Evolutionary conservation across 805 yeast species (phyloP).

Genomic region (Zygotorulaspora chibaensis): DNA sequence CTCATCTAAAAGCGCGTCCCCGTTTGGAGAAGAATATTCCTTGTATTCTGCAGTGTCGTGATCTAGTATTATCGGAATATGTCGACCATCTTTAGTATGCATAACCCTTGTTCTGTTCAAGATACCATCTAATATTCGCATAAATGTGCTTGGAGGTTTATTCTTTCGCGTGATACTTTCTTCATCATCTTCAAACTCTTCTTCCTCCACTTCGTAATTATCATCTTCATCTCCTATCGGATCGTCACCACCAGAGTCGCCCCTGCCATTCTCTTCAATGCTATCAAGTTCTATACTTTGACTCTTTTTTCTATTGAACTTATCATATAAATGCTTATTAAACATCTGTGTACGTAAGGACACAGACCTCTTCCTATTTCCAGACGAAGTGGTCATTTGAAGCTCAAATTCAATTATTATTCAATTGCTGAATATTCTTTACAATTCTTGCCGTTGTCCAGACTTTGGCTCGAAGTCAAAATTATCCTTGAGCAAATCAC

Average conservation of each 20-base stretch:
- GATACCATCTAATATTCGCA: conserved; percentile 26
- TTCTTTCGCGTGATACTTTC: conserved; percentile 1
- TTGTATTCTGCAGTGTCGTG: conserved; percentile 29
- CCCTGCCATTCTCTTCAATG: conserved; percentile 8
- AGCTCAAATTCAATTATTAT: background rate
- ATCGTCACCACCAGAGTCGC: conserved; percentile 7
- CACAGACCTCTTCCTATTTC: conserved; percentile 27
- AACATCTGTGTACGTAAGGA: conserved; percentile 35
- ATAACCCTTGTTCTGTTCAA: conserved; percentile 46
- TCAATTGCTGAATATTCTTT: background rate
- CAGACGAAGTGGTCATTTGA: conserved; percentile 8
- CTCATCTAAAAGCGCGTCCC: conserved; percentile 56
- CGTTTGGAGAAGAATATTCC: conserved; percentile 15
- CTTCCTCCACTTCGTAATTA: conserved; percentile 9
- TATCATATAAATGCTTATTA: conserved; percentile 31
- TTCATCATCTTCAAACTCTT: conserved; percentile 7
- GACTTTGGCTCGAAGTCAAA: background rate
- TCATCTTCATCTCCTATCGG: conserved; percentile 1
- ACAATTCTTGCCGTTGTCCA: background rate
- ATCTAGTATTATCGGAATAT: conserved; percentile 59
- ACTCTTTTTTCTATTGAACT: conserved; percentile 16
- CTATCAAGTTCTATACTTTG: conserved; percentile 18
- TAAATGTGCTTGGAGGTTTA: conserved; percentile 7
- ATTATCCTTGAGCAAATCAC: background rate
- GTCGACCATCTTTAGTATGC: conserved; percentile 65